phyloP scores from a whole-genome alignment of 306 rosid species.

The Prunus davidiana region DNA sequence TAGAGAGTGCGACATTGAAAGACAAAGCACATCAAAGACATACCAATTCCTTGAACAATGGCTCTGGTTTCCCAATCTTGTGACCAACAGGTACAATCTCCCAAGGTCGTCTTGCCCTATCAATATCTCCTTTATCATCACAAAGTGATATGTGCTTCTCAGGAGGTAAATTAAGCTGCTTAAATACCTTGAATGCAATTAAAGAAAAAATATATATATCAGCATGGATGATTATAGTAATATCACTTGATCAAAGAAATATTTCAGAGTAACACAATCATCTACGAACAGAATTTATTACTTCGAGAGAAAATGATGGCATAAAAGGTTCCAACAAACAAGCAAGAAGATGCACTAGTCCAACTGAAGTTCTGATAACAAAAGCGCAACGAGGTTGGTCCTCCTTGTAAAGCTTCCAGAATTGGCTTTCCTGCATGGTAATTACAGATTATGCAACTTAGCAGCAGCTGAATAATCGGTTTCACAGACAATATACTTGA shows the following conservation, averaged over 20 bases:
- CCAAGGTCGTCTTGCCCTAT: constrained; percentile 77
- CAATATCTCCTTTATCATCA: constrained; percentile 70
- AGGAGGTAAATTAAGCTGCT: constrained; percentile 70
- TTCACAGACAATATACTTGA: neutral
- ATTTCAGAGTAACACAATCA: neutral
- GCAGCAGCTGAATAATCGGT: neutral
- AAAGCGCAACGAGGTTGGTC: constrained; percentile 64
- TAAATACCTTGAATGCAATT: constrained; percentile 63
- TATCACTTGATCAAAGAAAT: neutral
- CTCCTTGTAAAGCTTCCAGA: constrained; percentile 87
- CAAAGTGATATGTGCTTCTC: constrained; percentile 62
- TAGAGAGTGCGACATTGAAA: too few species aligned
- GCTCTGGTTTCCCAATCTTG: too few species aligned
- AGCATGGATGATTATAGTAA: neutral
- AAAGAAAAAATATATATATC: neutral
- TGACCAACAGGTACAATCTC: constrained; percentile 2
- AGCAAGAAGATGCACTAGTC: constrained; percentile 81
- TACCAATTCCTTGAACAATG: too few species aligned
- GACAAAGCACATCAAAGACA: too few species aligned
- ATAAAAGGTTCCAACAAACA: constrained; percentile 88
- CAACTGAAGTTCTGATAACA: constrained; percentile 85
- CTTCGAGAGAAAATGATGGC: constrained; percentile 84
- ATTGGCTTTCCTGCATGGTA: constrained; percentile 60
- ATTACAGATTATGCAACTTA: neutral
- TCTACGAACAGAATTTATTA: constrained; percentile 18